Base-by-base conservation (phyloP, 2,329 filamentous ascomycete genomes). In the Byssoonygena ceratinophila region DNA sequence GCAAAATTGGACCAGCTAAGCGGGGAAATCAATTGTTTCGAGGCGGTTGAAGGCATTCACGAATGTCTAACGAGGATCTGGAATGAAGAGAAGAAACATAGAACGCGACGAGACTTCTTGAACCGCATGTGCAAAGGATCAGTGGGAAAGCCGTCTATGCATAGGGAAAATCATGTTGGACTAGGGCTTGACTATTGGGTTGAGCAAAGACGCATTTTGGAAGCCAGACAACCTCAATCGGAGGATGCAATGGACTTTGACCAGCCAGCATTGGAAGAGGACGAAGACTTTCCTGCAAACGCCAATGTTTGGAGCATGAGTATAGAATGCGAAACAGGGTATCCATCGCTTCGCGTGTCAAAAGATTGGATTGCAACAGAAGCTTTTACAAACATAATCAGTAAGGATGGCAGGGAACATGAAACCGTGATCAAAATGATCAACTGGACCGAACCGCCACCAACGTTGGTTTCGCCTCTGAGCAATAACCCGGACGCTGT, bases 291-390 rank as follows among this genome's bases (percentile, higher is more conserved):
- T 25, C 25, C 48, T 18, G 55, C 57, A 4, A 55, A 61, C 11
- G 59, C 61, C 47, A 51, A 57, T 8, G 55, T 64, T 32, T 72
- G 69, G 66, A 64, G 61, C 29, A 62, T 67, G 7, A 65, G 63
- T 52, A 63, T 74, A 31, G 70, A 72, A 54, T 73, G 71, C 54
- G 71, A 73, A 61, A 64, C 68, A 50, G 71, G 71, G 2, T 69
- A 69, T 51, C 71, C 71, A 1, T 69, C 70, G 6, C 64, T 73
- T 32, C 65, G 68, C 14, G 64, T 72, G 18, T 71, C 69, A 5
- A 71, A 71, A 56, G 63, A 71, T 20, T 74, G 71, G 71, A 59
- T 73, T 12, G 64, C 62, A 14, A 57, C 59, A 2, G 64, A 70
- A 12, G 59, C 65, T 7, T 63, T 73, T 22, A 65, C 63, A 16